These are phyloP conservation scores for Aspergillus flavus DNA, from an alignment of 2,329 filamentous ascomycete species.

Conservation along the genomic window DNA sequence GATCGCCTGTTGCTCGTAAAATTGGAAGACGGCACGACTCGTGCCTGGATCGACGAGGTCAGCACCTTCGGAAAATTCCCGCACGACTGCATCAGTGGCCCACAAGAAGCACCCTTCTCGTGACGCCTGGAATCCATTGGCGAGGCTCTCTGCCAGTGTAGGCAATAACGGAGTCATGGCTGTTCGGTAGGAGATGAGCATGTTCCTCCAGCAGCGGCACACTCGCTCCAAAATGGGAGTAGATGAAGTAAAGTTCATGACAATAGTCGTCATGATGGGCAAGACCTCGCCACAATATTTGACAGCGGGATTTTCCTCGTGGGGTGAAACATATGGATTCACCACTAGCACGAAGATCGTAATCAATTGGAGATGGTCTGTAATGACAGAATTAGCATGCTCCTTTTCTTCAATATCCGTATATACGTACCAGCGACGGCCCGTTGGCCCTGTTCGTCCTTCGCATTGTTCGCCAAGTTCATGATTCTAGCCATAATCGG, in stretches of 20 bases:
- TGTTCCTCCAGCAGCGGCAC: slow-evolving; percentile 93
- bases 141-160: slow-evolving; percentile 84
- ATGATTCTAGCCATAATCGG: slow-evolving; percentile 85
- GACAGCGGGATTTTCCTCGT: slow-evolving; percentile 82
- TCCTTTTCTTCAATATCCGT: background rate
- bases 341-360: slow-evolving; percentile 84
- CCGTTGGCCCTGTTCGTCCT: slow-evolving; percentile 79
- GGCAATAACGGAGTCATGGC: slow-evolving; percentile 84
- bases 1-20: slow-evolving; percentile 91
- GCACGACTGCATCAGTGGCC: slow-evolving; percentile 91
- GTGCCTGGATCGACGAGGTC: slow-evolving; percentile 82
- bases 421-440: slow-evolving; percentile 70
- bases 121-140: slow-evolving; percentile 79
- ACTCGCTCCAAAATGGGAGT: slow-evolving; percentile 89
- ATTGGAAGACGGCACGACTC: slow-evolving; percentile 84
- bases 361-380: slow-evolving; percentile 87
- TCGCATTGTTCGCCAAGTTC: slow-evolving; percentile 81
- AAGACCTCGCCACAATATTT: slow-evolving; percentile 97
- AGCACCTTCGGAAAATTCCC: slow-evolving; percentile 90
- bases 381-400: slow-evolving; percentile 16
- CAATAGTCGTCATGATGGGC: slow-evolving; percentile 79
- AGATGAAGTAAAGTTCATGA: slow-evolving; percentile 84
- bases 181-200: slow-evolving; percentile 93
- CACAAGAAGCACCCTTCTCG: slow-evolving; percentile 97
- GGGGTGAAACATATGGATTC: slow-evolving; percentile 71